Conservation (phyloP, 2,329 filamentous ascomycete species). For the Chaetothyriales sp. region DNA sequence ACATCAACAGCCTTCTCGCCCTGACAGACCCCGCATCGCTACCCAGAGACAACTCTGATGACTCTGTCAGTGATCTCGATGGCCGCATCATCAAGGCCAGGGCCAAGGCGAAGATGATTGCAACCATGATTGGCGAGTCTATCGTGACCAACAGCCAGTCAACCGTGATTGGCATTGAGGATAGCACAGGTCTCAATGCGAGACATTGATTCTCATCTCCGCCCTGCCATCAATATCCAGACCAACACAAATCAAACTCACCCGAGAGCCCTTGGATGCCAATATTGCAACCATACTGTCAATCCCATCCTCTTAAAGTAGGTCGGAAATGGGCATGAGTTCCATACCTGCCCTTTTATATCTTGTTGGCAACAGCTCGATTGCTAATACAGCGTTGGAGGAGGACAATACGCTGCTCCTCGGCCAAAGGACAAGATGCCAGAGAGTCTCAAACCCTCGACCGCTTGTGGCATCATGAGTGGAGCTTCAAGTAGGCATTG, state of each 20-base stretch:
- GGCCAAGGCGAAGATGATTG: conserved; percentile 72
- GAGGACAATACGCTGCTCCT: conserved; percentile 20
- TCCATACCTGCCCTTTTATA: neutral
- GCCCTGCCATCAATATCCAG: neutral
- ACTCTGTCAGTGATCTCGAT: conserved; percentile 81
- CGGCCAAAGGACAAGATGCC: conserved; percentile 42
- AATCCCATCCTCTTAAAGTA: neutral
- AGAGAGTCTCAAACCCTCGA: conserved; percentile 48
- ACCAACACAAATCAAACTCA: neutral
- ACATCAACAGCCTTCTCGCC: conserved; percentile 58
- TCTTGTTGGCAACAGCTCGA: conserved; percentile 1
- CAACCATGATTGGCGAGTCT: conserved; percentile 47
- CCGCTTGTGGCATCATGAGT: conserved; percentile 41
- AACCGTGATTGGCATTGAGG: conserved; percentile 16
- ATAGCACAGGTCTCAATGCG: conserved; percentile 17
- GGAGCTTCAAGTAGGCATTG: conserved; percentile 45
- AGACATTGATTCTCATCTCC: conserved; percentile 26
- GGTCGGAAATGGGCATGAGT: no score
- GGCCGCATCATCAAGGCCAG: conserved; percentile 70
- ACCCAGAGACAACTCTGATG: conserved; percentile 69
- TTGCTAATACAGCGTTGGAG: conserved; percentile 3
- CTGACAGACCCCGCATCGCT: conserved; percentile 66
- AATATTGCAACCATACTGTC: neutral
- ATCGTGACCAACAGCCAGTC: conserved; percentile 15
- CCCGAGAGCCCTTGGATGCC: neutral